phyloP scores from a whole-genome alignment of 768 basidiomycete genomes.

The Leccinum pellstonianum region DNA sequence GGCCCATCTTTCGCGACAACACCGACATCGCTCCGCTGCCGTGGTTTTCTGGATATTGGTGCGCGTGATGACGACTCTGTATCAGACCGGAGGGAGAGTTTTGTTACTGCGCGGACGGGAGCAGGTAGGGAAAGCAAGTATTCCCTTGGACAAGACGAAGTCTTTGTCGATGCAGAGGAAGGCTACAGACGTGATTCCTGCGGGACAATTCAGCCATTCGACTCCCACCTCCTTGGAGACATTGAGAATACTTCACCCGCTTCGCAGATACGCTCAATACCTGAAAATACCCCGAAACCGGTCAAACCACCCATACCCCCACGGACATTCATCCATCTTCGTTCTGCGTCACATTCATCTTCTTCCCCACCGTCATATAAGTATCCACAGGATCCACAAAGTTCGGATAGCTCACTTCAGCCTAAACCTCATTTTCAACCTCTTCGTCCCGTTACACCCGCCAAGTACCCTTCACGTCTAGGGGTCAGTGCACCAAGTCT shows the following conservation, averaged over 20 bases:
- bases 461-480: constrained; percentile 6
- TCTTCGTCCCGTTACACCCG: constrained; percentile 12
- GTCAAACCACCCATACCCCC: constrained; percentile 25
- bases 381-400: constrained; percentile 15
- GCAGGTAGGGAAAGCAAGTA: constrained; percentile 30
- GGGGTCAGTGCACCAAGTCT: constrained; percentile 28
- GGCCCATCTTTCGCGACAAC: constrained; percentile 31
- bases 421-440: constrained; percentile 8
- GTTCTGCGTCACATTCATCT: constrained; percentile 20
- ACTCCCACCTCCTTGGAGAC: constrained; percentile 20
- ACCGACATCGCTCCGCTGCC: constrained; percentile 26
- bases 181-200: constrained; percentile 21
- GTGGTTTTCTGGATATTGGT: constrained; percentile 23
- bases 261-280: background rate
- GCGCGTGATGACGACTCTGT: constrained; percentile 40
- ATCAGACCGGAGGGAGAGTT: constrained; percentile 56
- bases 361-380: constrained; percentile 29
- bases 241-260: constrained; percentile 5
- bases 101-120: constrained; percentile 46
- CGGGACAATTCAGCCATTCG: constrained; percentile 24
- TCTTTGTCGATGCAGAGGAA: constrained; percentile 31
- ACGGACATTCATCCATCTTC: constrained; percentile 12
- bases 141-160: constrained; percentile 29
- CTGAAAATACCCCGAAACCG: constrained; percentile 1
- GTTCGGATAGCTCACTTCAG: constrained; percentile 21